Base-by-base conservation (phyloP, 257 asterid genomes). In the Paraleonurus japonicus region DNA sequence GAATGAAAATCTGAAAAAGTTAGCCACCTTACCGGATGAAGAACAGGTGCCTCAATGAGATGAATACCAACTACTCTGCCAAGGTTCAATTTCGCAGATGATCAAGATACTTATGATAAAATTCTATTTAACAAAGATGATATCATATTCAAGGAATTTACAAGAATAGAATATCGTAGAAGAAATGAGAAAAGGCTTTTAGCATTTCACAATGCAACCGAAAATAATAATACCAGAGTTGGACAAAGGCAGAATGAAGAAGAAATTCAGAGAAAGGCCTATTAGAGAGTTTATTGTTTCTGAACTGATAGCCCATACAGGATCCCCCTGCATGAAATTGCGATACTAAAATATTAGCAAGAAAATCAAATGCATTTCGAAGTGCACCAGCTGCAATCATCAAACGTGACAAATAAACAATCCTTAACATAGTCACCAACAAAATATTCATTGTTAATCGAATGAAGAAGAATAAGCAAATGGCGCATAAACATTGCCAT, bases 11-110 rank as follows among this genome's bases (percentile, higher is more conserved):
- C 43, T 39, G 20, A 41, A 27, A 54, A 9, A 61, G 68, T 33
- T 39, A 58, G 26, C 23, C 37, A 12, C 23, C 55, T 77, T 81
- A 89, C 98, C 65, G 87, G 76, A 79, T 92, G 90, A 48, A 79
- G 77, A 17, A 85, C 90, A 0, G 97, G 97, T 43, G 95, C 92
- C 81, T 92, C 96, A 7, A 87, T 33, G 54, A 89, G 69, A 84
- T 91, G 95, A 86, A 89, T 74, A 65, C 99, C 99, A 74, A 85
- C 99, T 94, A 85, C 91, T 83, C 99, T 89, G 96, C 81, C 97
- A 80, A 84, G 76, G 50, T 54, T 77, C 58, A 67, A 66, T 76
- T 35, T 70, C 72, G 75, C 50, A 70, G 67, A 71, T 63, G 77
- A 85, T 81, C 84, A 86, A 84, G 82, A 79, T 50, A 66, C 67